A percentile compares a stretch with the other conserved stretches of the same genome.
These are phyloP conservation scores for Sodiomyces alkalinus DNA, from an alignment of 2,329 filamentous ascomycete genomes.

Conservation along the genomic window DNA sequence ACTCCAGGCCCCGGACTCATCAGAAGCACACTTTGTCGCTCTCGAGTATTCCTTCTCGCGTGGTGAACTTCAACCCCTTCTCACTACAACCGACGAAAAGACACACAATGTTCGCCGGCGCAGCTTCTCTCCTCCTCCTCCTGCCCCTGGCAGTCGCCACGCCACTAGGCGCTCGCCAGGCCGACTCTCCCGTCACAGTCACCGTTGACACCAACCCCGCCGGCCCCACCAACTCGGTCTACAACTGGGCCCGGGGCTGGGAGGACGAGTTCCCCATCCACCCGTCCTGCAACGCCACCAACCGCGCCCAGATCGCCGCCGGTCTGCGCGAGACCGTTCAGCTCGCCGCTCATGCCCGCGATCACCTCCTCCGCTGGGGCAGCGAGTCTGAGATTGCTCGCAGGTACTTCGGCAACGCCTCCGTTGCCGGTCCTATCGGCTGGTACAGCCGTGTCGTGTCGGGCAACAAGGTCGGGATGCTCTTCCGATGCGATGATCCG, in stretches of 20 bases:
- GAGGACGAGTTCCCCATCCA: constrained; percentile 35
- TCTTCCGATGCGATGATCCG: constrained; percentile 55
- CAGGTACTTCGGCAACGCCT: constrained; percentile 51
- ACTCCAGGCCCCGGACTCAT: too few relatives aligned
- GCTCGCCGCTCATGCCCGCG: constrained; percentile 44
- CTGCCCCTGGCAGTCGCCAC: constrained; percentile 13
- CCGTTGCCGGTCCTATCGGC: constrained; percentile 42
- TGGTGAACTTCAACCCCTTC: too few relatives aligned
- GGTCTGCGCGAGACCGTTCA: constrained; percentile 43
- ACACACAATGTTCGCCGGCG: too few relatives aligned
- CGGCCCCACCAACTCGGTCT: constrained; percentile 10
- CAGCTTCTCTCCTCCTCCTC: constrained; percentile 12
- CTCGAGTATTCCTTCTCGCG: too few relatives aligned
- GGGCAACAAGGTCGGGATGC: constrained; percentile 37
- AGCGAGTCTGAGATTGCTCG: constrained; percentile 41
- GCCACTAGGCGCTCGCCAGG: constrained; percentile 13
- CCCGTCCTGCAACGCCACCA: constrained; percentile 48
- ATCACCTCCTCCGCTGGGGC: constrained; percentile 44
- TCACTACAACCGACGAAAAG: too few relatives aligned
- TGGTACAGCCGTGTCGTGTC: constrained; percentile 45
- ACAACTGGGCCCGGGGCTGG: constrained; percentile 19
- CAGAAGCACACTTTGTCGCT: too few relatives aligned
- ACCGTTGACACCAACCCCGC: constrained; percentile 5
- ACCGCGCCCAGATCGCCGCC: constrained; percentile 36
- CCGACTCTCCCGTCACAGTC: constrained; percentile 7